phyloP scores from a whole-genome alignment of 352 stramenopile species.

The Sclerospora graminicola region DNA sequence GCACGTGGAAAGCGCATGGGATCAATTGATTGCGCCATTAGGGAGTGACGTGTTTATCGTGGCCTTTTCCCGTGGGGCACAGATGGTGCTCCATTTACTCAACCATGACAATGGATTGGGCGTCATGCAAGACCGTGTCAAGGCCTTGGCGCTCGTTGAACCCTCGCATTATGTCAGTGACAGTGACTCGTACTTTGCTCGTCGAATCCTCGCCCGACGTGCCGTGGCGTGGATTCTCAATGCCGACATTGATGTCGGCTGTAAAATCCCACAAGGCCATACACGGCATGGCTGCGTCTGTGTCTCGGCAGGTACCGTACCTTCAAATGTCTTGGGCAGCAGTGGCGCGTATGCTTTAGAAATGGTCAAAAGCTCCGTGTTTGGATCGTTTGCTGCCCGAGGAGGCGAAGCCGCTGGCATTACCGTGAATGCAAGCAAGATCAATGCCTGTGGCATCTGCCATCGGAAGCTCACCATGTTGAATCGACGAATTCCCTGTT shows the following conservation, averaged over 20 bases:
- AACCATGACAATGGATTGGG: constrained; percentile 70
- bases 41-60: constrained; percentile 65
- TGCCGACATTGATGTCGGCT: constrained; percentile 57
- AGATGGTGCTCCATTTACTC: constrained; percentile 76
- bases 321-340: constrained; percentile 50
- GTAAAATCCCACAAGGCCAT: constrained; percentile 62
- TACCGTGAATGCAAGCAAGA: constrained; percentile 68
- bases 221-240: constrained; percentile 70
- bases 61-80: constrained; percentile 59
- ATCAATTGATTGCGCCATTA: constrained; percentile 61
- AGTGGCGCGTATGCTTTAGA: constrained; percentile 71
- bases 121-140: constrained; percentile 72
- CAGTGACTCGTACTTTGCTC: constrained; percentile 66
- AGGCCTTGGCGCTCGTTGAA: constrained; percentile 70
- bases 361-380: constrained; percentile 80
- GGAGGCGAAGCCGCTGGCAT: constrained; percentile 55
- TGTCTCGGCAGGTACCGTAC: constrained; percentile 63
- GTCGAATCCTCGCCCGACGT: constrained; percentile 53
- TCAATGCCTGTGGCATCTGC: constrained; percentile 65
- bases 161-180: constrained; percentile 73
- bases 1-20: constrained; percentile 74
- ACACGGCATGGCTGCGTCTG: constrained; percentile 69
- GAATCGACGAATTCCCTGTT: constrained; percentile 68
- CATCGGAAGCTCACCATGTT: constrained; percentile 73
- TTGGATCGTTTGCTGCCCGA: constrained; percentile 67